phyloP scores from a whole-genome alignment of 2,329 filamentous ascomycete genomes.

The Neofusicoccum cordaticola region DNA sequence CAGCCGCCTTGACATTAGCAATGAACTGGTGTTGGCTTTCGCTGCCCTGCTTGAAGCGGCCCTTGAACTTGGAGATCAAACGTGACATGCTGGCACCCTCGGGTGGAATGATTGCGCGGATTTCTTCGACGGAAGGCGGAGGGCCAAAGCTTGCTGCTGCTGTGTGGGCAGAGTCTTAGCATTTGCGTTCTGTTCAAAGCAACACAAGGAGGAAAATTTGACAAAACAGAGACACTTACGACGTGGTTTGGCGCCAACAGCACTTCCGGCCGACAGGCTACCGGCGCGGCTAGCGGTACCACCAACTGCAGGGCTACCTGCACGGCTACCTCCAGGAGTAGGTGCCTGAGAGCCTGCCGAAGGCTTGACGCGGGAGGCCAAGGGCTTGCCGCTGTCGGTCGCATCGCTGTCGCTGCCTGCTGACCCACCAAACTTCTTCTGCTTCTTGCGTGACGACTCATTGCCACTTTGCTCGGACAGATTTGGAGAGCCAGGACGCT shows the following conservation, averaged over 20 bases:
- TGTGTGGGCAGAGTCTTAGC: background rate
- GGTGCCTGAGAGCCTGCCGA: slow-evolving; percentile 31
- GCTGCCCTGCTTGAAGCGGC: slow-evolving; percentile 27
- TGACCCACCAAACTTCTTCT: slow-evolving; percentile 40
- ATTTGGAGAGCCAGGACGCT: slow-evolving; percentile 82
- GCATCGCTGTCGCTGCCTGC: background rate
- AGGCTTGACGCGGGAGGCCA: slow-evolving; percentile 59
- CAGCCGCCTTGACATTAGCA: slow-evolving; percentile 13
- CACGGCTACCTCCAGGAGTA: slow-evolving; percentile 61
- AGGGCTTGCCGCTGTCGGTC: slow-evolving; percentile 20
- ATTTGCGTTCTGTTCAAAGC: background rate
- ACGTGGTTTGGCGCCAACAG: slow-evolving; percentile 17
- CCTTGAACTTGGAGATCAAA: slow-evolving; percentile 43
- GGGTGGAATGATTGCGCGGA: slow-evolving; percentile 43
- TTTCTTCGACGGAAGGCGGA: slow-evolving; percentile 45
- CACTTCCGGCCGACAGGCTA: slow-evolving; percentile 25
- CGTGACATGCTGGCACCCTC: slow-evolving; percentile 43
- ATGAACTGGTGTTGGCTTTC: slow-evolving; percentile 8
- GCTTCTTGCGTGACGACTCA: slow-evolving; percentile 78
- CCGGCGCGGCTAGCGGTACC: slow-evolving; percentile 31
- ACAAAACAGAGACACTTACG: background rate
- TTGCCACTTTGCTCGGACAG: slow-evolving; percentile 89
- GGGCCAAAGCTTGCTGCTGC: slow-evolving; percentile 16
- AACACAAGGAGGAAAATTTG: background rate
- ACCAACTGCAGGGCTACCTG: slow-evolving; percentile 38